Evolutionary conservation across 805 yeast species (phyloP).

Genomic region (Starmerella riodocensis): DNA sequence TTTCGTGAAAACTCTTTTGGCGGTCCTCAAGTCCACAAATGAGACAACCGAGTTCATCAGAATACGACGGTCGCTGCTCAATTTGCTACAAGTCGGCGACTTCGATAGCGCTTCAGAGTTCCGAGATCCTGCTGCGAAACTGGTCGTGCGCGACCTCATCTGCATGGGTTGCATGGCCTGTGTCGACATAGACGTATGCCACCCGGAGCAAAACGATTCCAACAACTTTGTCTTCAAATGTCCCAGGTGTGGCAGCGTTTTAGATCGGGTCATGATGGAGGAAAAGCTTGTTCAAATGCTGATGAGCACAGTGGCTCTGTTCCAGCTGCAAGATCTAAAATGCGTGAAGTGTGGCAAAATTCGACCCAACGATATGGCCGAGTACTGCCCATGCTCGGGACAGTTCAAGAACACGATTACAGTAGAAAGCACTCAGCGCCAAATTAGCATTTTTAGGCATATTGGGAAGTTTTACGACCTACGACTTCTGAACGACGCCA

Average conservation of each 20-base stretch:
- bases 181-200: constrained; percentile 71
- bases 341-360: constrained; percentile 66
- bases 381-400: constrained; percentile 81
- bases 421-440: constrained; percentile 28
- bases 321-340: constrained; percentile 63
- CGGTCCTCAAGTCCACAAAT: constrained; percentile 54
- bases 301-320: constrained; percentile 42
- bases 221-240: constrained; percentile 41
- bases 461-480: constrained; percentile 52
- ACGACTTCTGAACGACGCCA: constrained; percentile 35
- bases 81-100: constrained; percentile 67
- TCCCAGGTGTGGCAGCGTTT: constrained; percentile 46
- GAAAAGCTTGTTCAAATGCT: constrained; percentile 62
- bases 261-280: constrained; percentile 59
- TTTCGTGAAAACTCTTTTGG: constrained; percentile 60
- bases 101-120: constrained; percentile 66
- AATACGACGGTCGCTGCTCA: constrained; percentile 59
- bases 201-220: constrained; percentile 21
- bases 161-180: constrained; percentile 71
- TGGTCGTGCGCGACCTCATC: constrained; percentile 51
- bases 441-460: constrained; percentile 39
- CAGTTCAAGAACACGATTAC: constrained; percentile 10
- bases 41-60: constrained; percentile 61
- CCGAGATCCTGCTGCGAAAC: constrained; percentile 57
- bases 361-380: constrained; percentile 54